Base-by-base conservation (phyloP, 371 early-diverging fungal genomes). In the Apophysomyces sp. region DNA sequence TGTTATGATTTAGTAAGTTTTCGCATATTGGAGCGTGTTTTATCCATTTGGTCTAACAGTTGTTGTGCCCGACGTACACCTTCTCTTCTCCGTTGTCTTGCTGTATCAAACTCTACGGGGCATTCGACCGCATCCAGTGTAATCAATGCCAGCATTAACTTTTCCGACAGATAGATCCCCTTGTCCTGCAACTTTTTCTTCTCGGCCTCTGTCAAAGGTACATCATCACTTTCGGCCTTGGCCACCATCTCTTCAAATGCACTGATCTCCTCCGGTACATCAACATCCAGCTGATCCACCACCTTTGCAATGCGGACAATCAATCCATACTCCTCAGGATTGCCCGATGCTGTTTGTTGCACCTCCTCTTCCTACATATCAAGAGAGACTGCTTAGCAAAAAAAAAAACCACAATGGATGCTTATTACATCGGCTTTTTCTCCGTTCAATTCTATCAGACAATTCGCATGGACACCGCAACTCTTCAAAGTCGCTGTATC, bases 71-170 rank as follows among this genome's bases (percentile, higher is more conserved):
- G 70, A 56, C 75, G 75, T 36, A 87, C 88, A 16, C 85, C 79
- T 60, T 84, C 84, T 63, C 77, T 65, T 68, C 88, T 74, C 27
- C 72, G 79, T 36, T 77, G 80, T 29, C 88, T 64, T n/a, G 88
- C 88, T 0, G 84, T 77, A 52, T 82, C 78, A 64, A 86, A 86
- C 15, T 72, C 78, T 16, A 63, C 66, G 16, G 85, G 77, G 55
- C 85, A 86, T 36, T 77, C 81, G 4, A 86, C 81, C 1, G 80
- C 75, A 62, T 87, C 88, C 60, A 86, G 71, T 29, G 72, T 61
- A 36, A 87, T 69, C 28, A 87, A 57, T 1, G 79, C 69, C 64
- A 85, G 84, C 76, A 86, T 78, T 31, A 87, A 60, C 37, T 63
- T 72, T 70, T 87, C 88, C 1, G 86, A 83, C 26, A 85, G 41